A percentile compares a stretch with the other conserved stretches of the same genome.
Evolutionary conservation across 768 basidiomycete genomes (phyloP).

Genomic region (Wakefieldia striispora): DNA sequence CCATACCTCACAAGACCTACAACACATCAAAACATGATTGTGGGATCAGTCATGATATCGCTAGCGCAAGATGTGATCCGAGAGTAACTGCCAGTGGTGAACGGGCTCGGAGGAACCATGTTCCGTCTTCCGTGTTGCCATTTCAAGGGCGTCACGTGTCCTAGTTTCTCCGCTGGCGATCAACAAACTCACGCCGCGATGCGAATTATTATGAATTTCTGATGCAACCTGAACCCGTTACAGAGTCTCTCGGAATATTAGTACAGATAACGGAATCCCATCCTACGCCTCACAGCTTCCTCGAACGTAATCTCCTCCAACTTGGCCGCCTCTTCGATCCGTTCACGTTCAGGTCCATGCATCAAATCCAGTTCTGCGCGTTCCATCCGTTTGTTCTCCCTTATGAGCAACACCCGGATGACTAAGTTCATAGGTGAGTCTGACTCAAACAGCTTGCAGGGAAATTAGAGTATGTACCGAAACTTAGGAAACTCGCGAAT

Average conservation of each 20-base stretch:
- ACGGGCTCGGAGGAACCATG: too few relatives aligned
- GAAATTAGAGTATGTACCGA: constrained; percentile 29
- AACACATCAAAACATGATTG: too few relatives aligned
- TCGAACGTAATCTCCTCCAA: constrained; percentile 60
- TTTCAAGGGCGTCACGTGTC: too few relatives aligned
- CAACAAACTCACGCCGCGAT: too few relatives aligned
- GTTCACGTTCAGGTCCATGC: constrained; percentile 43
- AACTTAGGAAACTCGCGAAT: constrained; percentile 32
- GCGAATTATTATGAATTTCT: too few relatives aligned
- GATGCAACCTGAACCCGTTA: too few relatives aligned
- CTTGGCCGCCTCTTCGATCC: constrained; percentile 56
- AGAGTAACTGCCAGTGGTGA: too few relatives aligned
- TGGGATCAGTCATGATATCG: too few relatives aligned
- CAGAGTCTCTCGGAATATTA: constrained; percentile 21
- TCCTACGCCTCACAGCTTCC: constrained; percentile 55
- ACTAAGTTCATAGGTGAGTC: constrained; percentile 26
- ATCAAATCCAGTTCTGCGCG: constrained; percentile 45
- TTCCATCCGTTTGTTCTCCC: constrained; percentile 51
- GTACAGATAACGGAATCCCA: constrained; percentile 57
- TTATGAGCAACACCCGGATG: constrained; percentile 41
- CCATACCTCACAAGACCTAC: too few relatives aligned
- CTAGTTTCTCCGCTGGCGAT: too few relatives aligned
- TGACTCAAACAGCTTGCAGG: not conserved
- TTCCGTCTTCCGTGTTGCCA: too few relatives aligned
- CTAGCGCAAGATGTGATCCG: too few relatives aligned